These are phyloP conservation scores for Alternaria arborescens DNA, from an alignment of 2,329 filamentous ascomycete species.

Conservation along the genomic window DNA sequence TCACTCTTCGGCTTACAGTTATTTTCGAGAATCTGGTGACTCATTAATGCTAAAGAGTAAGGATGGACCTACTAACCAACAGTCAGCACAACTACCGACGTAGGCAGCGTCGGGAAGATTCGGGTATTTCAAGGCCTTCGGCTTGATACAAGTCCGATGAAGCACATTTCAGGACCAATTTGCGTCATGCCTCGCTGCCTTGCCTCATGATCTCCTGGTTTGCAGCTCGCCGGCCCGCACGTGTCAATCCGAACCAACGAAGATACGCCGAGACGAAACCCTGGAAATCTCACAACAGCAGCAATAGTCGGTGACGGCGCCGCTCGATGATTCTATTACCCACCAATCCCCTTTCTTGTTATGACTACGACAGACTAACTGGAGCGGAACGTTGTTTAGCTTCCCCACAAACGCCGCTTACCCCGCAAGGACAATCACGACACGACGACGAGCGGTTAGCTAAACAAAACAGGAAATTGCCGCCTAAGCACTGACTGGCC, in stretches of 20 bases:
- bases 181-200: not conserved
- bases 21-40: not conserved
- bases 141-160: constrained; percentile 3
- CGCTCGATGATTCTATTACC: constrained; percentile 4
- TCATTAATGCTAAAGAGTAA: not conserved
- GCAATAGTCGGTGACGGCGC: not conserved
- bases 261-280: constrained; percentile 1
- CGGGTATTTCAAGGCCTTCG: not conserved
- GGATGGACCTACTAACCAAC: not conserved
- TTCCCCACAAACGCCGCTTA: constrained; percentile 15
- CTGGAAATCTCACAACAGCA: constrained; percentile 6
- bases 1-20: not conserved
- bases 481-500: constrained; percentile 3
- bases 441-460: constrained; percentile 5
- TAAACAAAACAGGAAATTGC: constrained; percentile 12
- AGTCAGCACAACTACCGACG: not conserved
- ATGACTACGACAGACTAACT: not conserved
- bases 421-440: constrained; percentile 7
- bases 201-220: constrained; percentile 2
- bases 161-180: not conserved
- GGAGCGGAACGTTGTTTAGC: constrained; percentile 16
- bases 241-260: constrained; percentile 10
- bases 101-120: not conserved
- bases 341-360: constrained; percentile 7
- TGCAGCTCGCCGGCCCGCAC: constrained; percentile 3